phyloP scores from a whole-genome alignment of 495 filamentous ascomycete genomes.

The Halenospora varia region DNA sequence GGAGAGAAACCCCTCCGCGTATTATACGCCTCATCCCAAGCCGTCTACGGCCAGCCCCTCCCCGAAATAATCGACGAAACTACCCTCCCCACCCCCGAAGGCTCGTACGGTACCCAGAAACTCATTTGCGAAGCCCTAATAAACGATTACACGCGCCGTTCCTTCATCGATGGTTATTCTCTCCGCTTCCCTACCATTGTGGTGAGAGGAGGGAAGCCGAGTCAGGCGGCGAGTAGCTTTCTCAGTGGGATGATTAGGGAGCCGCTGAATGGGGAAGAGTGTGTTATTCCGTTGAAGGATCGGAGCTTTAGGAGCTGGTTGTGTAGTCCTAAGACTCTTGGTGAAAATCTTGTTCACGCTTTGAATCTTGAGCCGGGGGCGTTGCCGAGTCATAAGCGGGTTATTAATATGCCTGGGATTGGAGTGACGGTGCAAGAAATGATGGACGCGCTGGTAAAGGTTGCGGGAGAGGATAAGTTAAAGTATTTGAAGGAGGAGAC shows the following conservation, averaged over 20 bases:
- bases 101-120: slow-evolving; percentile 77
- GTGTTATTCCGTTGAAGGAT: slow-evolving; percentile 56
- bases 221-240: slow-evolving; percentile 71
- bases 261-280: slow-evolving; percentile 58
- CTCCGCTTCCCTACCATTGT: slow-evolving; percentile 72
- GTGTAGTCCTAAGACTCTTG: slow-evolving; percentile 61
- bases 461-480: slow-evolving; percentile 66
- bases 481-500: slow-evolving; percentile 60
- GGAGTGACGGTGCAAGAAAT: slow-evolving; percentile 70
- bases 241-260: slow-evolving; percentile 70
- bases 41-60: slow-evolving; percentile 58
- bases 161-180: slow-evolving; percentile 61
- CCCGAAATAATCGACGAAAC: slow-evolving; percentile 49
- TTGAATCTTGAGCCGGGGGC: slow-evolving; percentile 45
- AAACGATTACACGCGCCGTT: slow-evolving; percentile 71
- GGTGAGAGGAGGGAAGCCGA: slow-evolving; percentile 70
- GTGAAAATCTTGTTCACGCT: slow-evolving; percentile 67
- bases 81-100: slow-evolving; percentile 61
- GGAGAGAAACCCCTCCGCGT: slow-evolving; percentile 33
- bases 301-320: slow-evolving; percentile 61
- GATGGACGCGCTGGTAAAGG: slow-evolving; percentile 65
- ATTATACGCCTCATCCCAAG: slow-evolving; percentile 43
- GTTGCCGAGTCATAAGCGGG: slow-evolving; percentile 52
- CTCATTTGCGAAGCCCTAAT: slow-evolving; percentile 68
- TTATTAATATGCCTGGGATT: slow-evolving; percentile 71